Base-by-base conservation (phyloP, 345 rosid genomes). In the Brassica napus region DNA sequence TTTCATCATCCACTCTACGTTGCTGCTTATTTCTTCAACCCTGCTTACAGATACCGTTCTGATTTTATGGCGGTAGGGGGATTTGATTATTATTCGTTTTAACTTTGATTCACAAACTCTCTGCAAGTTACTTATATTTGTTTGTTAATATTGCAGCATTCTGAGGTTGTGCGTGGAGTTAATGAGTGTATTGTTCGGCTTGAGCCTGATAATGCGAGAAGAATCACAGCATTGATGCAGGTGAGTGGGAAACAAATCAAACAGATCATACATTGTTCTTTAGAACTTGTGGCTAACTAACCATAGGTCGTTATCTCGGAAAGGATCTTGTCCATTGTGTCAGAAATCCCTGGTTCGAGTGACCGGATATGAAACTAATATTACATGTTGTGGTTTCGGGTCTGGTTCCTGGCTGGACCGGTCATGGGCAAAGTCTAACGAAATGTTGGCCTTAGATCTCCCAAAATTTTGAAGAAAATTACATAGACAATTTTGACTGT, bases 1-100 rank as follows among this genome's bases (percentile, higher is more conserved):
- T 86, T 89, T 82, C 92, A 82, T 75, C 98, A 94, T 73, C 98
- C 98, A 14, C 94, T 94, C 61, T 85, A 89, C 73, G 87, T 89
- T 68, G 97, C 98, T 80, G 95, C 98, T 39, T 92, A 91, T 85
- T 92, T 91, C 83, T 88, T 94, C 80, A 94, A 92, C 81, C 98
- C 97, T 4, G 86, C 92, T n/a, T 86, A 87, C 65, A 89, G 91
- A 63, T 94, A 90, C 74, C 88, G 85, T 70, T 85, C 86, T 42
- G 98, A 94, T 85, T 90, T 91, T 80, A 60, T 85, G 67, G 81
- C 84, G 93, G 98, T 94, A 91, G 60, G 86, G 42, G 12, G 66
- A 10, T 2, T 42, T 31, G 77, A 14, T 67, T 55, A 28, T 37
- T 47, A 14, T 47, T 47, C 18, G 2, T 35, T 60, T 3, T 35